Conservation (phyloP, 441 rosid species). For the Pelargonium fulgidum region DNA sequence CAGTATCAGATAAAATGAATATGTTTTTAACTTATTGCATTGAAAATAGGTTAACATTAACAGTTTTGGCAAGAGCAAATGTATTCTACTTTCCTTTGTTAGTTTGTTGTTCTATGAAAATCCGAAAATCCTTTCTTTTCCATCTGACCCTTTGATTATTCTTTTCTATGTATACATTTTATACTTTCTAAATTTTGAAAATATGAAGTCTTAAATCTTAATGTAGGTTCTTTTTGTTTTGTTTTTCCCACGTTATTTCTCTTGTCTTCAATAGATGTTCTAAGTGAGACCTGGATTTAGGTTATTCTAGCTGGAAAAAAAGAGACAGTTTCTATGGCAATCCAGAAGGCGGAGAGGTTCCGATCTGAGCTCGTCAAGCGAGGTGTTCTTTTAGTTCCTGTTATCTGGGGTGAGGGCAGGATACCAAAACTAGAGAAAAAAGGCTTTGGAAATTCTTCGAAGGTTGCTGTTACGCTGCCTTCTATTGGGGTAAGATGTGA, state of each 20-base stretch:
- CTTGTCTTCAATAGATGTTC: conserved; percentile 10
- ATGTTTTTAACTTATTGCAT: background rate
- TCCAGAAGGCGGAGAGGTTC: conserved; percentile 77
- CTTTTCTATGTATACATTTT: too few relatives aligned
- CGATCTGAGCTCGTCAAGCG: conserved; percentile 75
- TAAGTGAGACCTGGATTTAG: conserved; percentile 33
- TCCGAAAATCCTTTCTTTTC: too few relatives aligned
- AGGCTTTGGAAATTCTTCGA: conserved; percentile 66
- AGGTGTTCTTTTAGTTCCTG: conserved; percentile 86
- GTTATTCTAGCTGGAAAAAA: conserved; percentile 87
- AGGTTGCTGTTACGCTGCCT: conserved; percentile 59
- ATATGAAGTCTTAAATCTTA: background rate
- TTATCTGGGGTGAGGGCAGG: conserved; percentile 66
- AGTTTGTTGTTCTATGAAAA: too few relatives aligned
- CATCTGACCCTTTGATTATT: too few relatives aligned
- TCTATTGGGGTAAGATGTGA: conserved; percentile 64
- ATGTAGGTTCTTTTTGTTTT: background rate
- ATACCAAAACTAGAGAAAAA: conserved; percentile 54
- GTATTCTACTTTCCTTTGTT: background rate
- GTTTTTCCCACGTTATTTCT: background rate
- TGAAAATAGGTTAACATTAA: background rate
- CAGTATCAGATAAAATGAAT: background rate
- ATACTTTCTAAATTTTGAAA: background rate
- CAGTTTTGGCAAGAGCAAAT: too few relatives aligned
- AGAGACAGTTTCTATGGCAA: conserved; percentile 54